Conservation (phyloP, 2,329 filamentous ascomycete genomes). For the Phaeosphaeriaceae sp. region DNA sequence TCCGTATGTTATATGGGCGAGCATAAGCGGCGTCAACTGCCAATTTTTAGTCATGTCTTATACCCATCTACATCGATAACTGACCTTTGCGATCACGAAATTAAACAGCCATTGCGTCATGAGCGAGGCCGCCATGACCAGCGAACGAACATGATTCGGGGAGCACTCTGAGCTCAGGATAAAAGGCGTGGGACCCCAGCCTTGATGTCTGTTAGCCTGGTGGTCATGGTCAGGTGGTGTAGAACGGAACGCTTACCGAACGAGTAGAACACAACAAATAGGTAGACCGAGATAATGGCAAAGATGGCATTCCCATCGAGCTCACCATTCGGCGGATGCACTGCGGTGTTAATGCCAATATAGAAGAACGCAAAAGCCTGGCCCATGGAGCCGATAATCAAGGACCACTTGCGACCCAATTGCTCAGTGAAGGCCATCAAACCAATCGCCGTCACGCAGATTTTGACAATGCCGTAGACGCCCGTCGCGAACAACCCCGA, state of each 20-base stretch:
- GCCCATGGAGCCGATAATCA: conserved; percentile 51
- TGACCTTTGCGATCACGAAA: conserved; percentile 37
- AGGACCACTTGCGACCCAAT: conserved; percentile 54
- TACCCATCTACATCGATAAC: not conserved
- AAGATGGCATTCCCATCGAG: conserved; percentile 51
- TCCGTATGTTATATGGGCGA: conserved; percentile 52
- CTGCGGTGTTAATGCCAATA: conserved; percentile 42
- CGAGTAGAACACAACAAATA: conserved; percentile 56
- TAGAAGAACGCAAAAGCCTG: conserved; percentile 54
- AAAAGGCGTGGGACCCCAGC: conserved; percentile 56
- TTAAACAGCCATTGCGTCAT: conserved; percentile 55
- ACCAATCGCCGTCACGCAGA: conserved; percentile 52
- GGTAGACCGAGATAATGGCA: conserved; percentile 60
- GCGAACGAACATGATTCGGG: conserved; percentile 50
- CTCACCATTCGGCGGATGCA: conserved; percentile 42
- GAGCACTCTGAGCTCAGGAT: conserved; percentile 52
- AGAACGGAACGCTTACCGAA: conserved; percentile 40
- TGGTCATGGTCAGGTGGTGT: not conserved
- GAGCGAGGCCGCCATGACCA: conserved; percentile 53
- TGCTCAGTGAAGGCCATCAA: conserved; percentile 56
- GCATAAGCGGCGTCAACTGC: conserved; percentile 50
- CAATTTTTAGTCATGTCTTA: not conserved
- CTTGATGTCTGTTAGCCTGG: conserved; percentile 19
- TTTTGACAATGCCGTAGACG: conserved; percentile 57
- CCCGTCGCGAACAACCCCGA: conserved; percentile 55